phyloP scores from a whole-genome alignment of 2,329 filamentous ascomycete genomes.

The Penicillium aurantiogriseum region DNA sequence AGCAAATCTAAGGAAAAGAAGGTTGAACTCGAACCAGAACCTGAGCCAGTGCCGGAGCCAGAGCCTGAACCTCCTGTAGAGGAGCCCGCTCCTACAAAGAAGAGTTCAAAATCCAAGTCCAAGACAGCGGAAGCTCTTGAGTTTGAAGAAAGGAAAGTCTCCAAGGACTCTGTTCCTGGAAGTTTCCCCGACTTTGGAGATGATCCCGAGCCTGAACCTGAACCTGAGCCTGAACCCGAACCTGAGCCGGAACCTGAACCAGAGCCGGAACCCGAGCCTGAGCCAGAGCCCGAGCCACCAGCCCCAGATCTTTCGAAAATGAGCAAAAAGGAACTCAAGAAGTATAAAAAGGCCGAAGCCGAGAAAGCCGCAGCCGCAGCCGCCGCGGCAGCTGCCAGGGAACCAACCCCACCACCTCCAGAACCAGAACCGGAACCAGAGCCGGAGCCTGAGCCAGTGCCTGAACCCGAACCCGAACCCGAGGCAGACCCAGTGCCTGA shows the following conservation, averaged over 20 bases:
- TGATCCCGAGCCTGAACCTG: conserved; percentile 22
- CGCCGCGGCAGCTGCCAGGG: conserved; percentile 18
- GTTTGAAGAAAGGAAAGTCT: conserved; percentile 35
- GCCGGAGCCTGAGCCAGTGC: conserved; percentile 22
- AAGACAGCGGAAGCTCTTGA: conserved; percentile 23
- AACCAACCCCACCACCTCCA: conserved; percentile 34
- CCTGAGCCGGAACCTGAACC: conserved; percentile 38
- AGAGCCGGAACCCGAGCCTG: conserved; percentile 21
- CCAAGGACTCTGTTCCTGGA: conserved; percentile 52
- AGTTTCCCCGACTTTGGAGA: conserved; percentile 52
- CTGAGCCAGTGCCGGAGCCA: conserved; percentile 21
- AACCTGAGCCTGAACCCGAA: conserved; percentile 29
- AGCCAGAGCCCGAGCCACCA: conserved; percentile 17
- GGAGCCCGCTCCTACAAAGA: conserved; percentile 40
- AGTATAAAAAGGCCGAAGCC: conserved; percentile 28
- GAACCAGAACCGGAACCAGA: conserved; percentile 28
- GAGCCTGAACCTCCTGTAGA: conserved; percentile 33
- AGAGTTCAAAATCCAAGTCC: conserved; percentile 23
- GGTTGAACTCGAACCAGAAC: conserved; percentile 19
- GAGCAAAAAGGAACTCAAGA: conserved; percentile 30
- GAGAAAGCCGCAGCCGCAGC: conserved; percentile 31
- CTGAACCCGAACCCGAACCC: conserved; percentile 31
- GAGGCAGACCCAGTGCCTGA: conserved; percentile 36
- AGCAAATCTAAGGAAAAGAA: conserved; percentile 31
- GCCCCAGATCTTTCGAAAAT: conserved; percentile 26